A percentile compares a stretch with the other conserved stretches of the same genome.
These are phyloP conservation scores for Colletotrichum tofieldiae DNA, from an alignment of 2,329 filamentous ascomycete species.

Conservation along the genomic window DNA sequence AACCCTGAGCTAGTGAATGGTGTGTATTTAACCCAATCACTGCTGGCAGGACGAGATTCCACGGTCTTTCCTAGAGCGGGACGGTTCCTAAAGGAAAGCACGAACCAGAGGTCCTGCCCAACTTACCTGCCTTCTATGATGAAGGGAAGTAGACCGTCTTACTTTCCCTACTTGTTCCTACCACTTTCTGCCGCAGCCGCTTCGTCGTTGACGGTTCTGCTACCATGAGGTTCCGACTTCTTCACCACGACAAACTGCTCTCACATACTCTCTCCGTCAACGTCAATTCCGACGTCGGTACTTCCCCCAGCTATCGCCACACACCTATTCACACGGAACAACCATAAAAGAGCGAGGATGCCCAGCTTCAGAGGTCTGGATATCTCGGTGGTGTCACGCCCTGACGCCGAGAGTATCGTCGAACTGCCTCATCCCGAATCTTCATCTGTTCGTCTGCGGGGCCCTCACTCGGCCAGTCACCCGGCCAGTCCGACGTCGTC, in stretches of 20 bases:
- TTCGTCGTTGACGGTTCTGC: not conserved
- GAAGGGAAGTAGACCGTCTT: not conserved
- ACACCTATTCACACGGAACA: not conserved
- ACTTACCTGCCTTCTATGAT: too few relatives aligned
- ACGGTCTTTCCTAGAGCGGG: not conserved
- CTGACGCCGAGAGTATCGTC: slow-evolving; percentile 57
- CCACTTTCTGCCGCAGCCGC: not conserved
- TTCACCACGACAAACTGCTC: not conserved
- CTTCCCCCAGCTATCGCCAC: not conserved
- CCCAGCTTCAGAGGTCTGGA: slow-evolving; percentile 66
- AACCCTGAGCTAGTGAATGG: not conserved
- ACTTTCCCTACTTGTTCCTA: not conserved
- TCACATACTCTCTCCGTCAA: not conserved
- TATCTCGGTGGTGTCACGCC: slow-evolving; percentile 59
- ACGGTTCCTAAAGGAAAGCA: not conserved
- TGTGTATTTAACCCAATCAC: not conserved
- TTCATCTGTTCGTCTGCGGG: slow-evolving; percentile 58
- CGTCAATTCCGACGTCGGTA: too few relatives aligned
- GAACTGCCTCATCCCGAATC: slow-evolving; percentile 71
- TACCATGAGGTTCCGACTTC: not conserved
- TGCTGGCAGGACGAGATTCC: not conserved
- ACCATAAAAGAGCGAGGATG: slow-evolving; percentile 54
- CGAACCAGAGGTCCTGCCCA: not conserved
- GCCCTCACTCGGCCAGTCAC: slow-evolving; percentile 21
- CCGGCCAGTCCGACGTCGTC: slow-evolving; percentile 9